Evolutionary conservation across 2,329 filamentous ascomycete species (phyloP), one percentile per base, ranked within the genome.

Genomic region (Coniella lustricola): DNA sequence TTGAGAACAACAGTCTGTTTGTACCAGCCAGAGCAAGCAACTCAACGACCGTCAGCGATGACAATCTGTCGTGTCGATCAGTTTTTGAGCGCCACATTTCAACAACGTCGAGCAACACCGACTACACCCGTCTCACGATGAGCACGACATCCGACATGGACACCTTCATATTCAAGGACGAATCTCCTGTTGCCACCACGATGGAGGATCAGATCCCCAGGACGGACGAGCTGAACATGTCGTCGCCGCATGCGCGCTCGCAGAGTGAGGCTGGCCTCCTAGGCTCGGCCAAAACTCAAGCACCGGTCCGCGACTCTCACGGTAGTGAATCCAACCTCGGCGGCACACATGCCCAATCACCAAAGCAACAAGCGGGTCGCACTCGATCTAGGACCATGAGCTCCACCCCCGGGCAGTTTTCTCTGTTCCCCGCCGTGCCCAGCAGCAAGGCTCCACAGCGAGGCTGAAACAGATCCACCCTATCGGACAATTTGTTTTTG

Each of bases 71-170:
- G 3, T 65, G 65, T 22, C 67, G 68, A 18, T 75, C 74, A 1
- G 66, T 68, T 22, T 75, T 71, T 16, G 71, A 73, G 49, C 75
- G 75, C 21, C 76, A 79, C 60, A 67, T 72, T 42, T 81, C 77
- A 12, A 69, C 71, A 14, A 68, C 71, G 21, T 81, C 77, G 4
- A 73, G 70, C 9, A 73, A 72, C 51, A 79, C 77, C 1, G 73
- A 72, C 34, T 66, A 75, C 50, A 79, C 76, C 4, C 71, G 74
- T 4, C 67, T 76, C 59, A 81, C 76, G 3, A 64, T 67, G 37
- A 79, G 75, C 64, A 77, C 71, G 50, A 69, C 65, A 12, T 75
- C 72, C 10, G 64, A 66, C 55, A 56, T 68, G 57, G 60, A 67
- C 22, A 54, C 52, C 20, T 39, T 61, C 45, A 36, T 48, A 47